These are phyloP conservation scores for Sonneratia caseolaris DNA, from an alignment of 345 rosid genomes.

Conservation along the genomic window DNA sequence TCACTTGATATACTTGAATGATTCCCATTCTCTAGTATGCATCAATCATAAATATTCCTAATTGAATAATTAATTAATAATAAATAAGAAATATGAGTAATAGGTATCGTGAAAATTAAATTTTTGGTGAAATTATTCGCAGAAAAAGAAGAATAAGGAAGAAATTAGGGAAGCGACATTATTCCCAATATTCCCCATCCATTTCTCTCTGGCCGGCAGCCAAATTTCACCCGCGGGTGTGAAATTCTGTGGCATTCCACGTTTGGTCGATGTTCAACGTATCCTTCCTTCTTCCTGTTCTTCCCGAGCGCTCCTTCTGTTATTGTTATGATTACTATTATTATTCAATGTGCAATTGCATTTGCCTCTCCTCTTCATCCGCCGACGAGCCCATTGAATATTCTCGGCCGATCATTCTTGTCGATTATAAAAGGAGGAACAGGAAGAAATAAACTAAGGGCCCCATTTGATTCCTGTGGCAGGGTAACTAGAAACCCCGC, in stretches of 20 bases:
- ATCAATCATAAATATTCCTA: no score
- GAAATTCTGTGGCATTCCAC: not conserved
- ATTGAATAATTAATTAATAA: no score
- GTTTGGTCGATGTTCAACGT: not conserved
- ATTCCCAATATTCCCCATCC: no score
- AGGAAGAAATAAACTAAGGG: not conserved
- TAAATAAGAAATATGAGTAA: no score
- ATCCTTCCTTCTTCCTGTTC: not conserved
- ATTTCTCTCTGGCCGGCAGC: no score
- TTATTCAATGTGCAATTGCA: not conserved
- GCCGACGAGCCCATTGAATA: not conserved
- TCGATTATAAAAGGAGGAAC: not conserved
- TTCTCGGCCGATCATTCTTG: not conserved
- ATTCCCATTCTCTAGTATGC: no score
- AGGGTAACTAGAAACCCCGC: not conserved
- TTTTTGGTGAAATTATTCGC: no score
- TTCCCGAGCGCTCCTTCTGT: no score
- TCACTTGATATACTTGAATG: no score
- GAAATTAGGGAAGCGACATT: no score
- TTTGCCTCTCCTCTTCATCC: not conserved
- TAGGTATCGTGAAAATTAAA: no score
- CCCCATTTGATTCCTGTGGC: not conserved
- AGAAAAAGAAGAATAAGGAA: no score
- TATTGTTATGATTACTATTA: not conserved
- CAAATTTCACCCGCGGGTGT: not conserved